Evolutionary conservation across 352 stramenopile genomes (phyloP).

Genomic region (Globisporangium cystogenes): DNA sequence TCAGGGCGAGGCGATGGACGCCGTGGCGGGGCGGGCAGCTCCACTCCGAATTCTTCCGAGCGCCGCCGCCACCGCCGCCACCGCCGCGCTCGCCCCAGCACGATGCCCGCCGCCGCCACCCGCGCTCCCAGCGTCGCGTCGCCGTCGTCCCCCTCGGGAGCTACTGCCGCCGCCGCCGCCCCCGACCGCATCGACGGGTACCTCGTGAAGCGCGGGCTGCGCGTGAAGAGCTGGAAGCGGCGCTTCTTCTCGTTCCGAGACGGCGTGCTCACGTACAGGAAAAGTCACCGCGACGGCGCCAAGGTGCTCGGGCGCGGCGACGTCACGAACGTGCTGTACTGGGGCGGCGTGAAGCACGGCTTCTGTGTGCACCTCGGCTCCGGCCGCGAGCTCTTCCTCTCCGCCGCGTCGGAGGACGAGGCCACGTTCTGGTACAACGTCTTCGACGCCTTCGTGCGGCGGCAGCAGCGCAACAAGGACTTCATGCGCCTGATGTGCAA

Average conservation of each 20-base stretch:
- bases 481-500: constrained; percentile 42
- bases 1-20: neutral
- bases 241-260: constrained; percentile 66
- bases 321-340: constrained; percentile 61
- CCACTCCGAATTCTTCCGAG: neutral
- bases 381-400: constrained; percentile 46
- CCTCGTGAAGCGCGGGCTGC: constrained; percentile 49
- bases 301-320: constrained; percentile 44
- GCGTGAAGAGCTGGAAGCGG: constrained; percentile 63
- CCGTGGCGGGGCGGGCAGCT: neutral
- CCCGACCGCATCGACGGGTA: constrained; percentile 31
- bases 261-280: constrained; percentile 56
- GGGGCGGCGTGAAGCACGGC: constrained; percentile 46
- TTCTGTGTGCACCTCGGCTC: constrained; percentile 50
- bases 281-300: constrained; percentile 33
- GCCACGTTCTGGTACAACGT: constrained; percentile 46
- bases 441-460: constrained; percentile 36
- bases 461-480: constrained; percentile 35
- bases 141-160: neutral
- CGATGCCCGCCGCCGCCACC: neutral
- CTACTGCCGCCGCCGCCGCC: neutral
- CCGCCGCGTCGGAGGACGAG: constrained; percentile 42
- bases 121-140: neutral
- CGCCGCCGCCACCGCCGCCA: neutral
- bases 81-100: neutral